A percentile compares a stretch with the other conserved stretches of the same genome.
These are phyloP conservation scores for Pseudocercospora pini-densiflorae DNA, from an alignment of 2,329 filamentous ascomycete species.

Conservation along the genomic window DNA sequence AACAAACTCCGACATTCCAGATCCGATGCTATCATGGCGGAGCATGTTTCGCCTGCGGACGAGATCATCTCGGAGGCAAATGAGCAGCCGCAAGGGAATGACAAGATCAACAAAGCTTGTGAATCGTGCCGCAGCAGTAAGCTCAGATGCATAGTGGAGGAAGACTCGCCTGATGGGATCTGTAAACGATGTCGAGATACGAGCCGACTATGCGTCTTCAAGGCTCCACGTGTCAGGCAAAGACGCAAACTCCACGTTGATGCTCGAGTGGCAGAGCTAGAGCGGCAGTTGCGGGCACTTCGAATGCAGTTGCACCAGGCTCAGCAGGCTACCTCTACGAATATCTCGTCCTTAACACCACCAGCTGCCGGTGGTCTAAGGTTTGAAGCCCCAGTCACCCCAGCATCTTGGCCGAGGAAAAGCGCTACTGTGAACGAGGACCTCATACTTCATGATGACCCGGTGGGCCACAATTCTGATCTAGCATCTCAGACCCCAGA, in stretches of 20 bases:
- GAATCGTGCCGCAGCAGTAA: constrained; percentile 9
- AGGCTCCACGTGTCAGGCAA: constrained; percentile 11
- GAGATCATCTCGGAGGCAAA: not conserved
- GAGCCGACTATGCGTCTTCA: constrained; percentile 13
- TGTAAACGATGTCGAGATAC: constrained; percentile 16
- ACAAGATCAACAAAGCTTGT: constrained; percentile 6
- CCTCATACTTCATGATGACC: not conserved
- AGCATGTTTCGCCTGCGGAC: not conserved
- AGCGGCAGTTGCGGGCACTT: constrained; percentile 13
- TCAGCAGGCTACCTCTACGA: not conserved
- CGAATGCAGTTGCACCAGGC: constrained; percentile 13
- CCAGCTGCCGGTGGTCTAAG: not conserved
- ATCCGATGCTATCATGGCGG: not conserved
- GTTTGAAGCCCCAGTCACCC: constrained; percentile 17
- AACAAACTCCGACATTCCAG: not conserved
- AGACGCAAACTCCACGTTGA: constrained; percentile 14
- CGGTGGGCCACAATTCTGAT: not conserved
- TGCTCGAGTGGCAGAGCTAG: constrained; percentile 15
- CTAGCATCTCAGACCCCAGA: not conserved
- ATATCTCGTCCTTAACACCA: not conserved
- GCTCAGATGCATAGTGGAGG: constrained; percentile 15
- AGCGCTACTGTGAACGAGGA: not conserved
- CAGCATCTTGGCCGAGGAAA: constrained; percentile 14
- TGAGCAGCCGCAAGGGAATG: not conserved
- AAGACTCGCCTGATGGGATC: constrained; percentile 2